Percentiles rank a stretch among this genome's conserved stretches.
Conservation (phyloP, 768 basidiomycete genomes). For the Rhizopogon vulgaris region DNA sequence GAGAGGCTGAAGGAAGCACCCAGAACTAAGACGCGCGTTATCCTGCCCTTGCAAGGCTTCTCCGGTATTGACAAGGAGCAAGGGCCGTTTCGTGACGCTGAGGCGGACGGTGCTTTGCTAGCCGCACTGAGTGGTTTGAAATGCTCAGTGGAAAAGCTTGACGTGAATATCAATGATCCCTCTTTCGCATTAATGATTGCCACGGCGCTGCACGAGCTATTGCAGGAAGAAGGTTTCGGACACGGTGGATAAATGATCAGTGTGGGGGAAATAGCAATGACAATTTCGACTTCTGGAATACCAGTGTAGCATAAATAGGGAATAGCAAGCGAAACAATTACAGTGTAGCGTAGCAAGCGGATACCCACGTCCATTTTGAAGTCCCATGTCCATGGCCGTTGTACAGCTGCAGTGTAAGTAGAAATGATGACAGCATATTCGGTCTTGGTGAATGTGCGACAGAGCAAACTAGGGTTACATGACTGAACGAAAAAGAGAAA, state of each 20-base stretch:
- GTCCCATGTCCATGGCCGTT: conserved; percentile 36
- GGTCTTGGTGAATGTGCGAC: conserved; percentile 7
- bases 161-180: conserved; percentile 20
- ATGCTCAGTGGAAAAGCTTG: conserved; percentile 17
- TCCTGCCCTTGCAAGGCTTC: conserved; percentile 21
- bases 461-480: conserved; percentile 5
- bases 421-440: conserved; percentile 14
- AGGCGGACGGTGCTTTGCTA: conserved; percentile 18
- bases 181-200: conserved; percentile 14
- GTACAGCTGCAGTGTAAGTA: conserved; percentile 21
- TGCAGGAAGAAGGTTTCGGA: conserved; percentile 4
- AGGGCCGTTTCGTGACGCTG: conserved; percentile 20
- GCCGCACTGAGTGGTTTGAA: conserved; percentile 10
- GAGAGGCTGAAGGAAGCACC: conserved; percentile 14
- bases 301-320: conserved; percentile 8
- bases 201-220: conserved; percentile 13
- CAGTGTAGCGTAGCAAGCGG: conserved; percentile 45
- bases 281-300: conserved; percentile 8
- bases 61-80: conserved; percentile 18
- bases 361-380: conserved; percentile 53
- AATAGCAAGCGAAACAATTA: conserved; percentile 31
- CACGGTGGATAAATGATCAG: neutral
- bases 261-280: neutral
- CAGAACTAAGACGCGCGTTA: conserved; percentile 12
- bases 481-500: conserved; percentile 12